Base-by-base conservation (phyloP, 2,329 filamentous ascomycete species). In the Pseudogymnoascus verrucosus region DNA sequence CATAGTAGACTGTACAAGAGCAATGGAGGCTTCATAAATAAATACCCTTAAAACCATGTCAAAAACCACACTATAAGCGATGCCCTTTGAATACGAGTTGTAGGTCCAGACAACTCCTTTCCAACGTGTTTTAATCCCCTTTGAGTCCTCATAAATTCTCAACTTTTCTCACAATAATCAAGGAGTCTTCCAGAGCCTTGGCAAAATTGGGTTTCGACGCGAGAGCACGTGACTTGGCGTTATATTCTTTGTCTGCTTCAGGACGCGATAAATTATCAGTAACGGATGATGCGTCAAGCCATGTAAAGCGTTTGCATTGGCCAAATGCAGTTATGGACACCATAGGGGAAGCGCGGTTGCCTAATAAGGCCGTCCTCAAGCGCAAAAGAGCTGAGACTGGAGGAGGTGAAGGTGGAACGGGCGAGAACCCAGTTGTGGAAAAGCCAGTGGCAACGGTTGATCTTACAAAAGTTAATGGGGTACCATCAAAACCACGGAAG, bases 391-490 rank as follows among this genome's bases (percentile, higher is more conserved):
- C 70, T 63, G 66, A 67, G 37, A 31, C 65, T n/a, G 70, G 73
- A 62, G 69, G 72, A 6, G 36, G 57, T 23, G 65, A 68, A 16
- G 39, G 34, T 19, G 40, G 39, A 60, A n/a, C 26, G 12, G 39
- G 37, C 8, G 14, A 51, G 26, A 60, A 54, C 12, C 57, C 63
- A 61, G 60, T 42, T 40, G 60, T 61, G 3, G 47, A 62, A 42
- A 60, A 69, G 42, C 31, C 37, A 19, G 63, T 65, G 1, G 47
- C 67, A 8, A 78, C 76, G 1, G 79, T 74, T 19, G 71, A 85
- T 14, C 79, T 81, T 2, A 85, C 83, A 1, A 86, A 85, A 71
- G 80, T 77, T 26, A 76, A 82, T 59, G 82, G 86, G 77, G 82
- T 82, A 79, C 68, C 69, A 4, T 19, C 64, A 44, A 74, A 83